A percentile compares a stretch with the other conserved stretches of the same genome.
phyloP scores from a whole-genome alignment of 1,139 yeast genomes.

The Kodamaea sp. region DNA sequence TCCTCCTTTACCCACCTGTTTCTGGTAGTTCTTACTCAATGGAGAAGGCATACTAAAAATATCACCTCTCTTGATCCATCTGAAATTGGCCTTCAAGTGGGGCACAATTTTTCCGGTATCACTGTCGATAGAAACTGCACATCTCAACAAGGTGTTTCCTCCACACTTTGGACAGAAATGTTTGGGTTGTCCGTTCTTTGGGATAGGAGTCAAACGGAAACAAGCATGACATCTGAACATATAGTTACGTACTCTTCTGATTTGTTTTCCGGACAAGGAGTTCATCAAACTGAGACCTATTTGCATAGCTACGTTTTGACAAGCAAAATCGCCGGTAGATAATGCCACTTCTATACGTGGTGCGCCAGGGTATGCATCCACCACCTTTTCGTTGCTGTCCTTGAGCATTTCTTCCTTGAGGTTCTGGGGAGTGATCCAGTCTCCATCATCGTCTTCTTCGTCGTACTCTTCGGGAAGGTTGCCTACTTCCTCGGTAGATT shows the following conservation, averaged over 20 bases:
- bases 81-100: conserved; percentile 88
- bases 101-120: conserved; percentile 82
- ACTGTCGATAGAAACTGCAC: conserved; percentile 84
- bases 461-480: conserved; percentile 47
- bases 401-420: conserved; percentile 66
- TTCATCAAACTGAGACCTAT: conserved; percentile 86
- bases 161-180: conserved; percentile 98
- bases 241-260: conserved; percentile 82
- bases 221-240: conserved; percentile 98
- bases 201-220: conserved; percentile 76
- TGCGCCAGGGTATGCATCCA: conserved; percentile 27
- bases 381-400: conserved; percentile 52
- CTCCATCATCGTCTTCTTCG: conserved; percentile 77
- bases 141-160: conserved; percentile 83
- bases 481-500: conserved; percentile 9
- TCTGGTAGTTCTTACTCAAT: conserved; percentile 61
- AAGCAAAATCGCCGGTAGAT: conserved; percentile 96
- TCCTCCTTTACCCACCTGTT: conserved; percentile 70
- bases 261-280: conserved; percentile 79
- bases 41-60: conserved; percentile 75
- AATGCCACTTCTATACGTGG: conserved; percentile 67
- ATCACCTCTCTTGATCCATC: conserved; percentile 92
- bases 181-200: conserved; percentile 71
- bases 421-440: conserved; percentile 94
- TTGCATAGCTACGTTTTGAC: conserved; percentile 92